A percentile compares a stretch with the other conserved stretches of the same genome.
Conservation (phyloP, 1,284 basidiomycete species). For the Ceratobasidium sp. region DNA sequence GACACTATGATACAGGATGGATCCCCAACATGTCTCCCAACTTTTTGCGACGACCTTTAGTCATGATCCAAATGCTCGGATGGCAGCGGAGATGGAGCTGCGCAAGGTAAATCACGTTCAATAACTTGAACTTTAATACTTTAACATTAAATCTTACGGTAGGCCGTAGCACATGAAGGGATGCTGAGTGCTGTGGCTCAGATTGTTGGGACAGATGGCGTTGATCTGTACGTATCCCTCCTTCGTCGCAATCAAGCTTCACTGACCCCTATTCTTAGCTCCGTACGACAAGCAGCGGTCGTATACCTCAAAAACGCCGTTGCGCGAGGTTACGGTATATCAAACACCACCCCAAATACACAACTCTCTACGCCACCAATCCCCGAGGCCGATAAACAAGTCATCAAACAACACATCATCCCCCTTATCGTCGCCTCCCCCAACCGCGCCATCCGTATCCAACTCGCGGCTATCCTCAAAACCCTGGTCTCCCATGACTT, state of each 20-base stretch:
- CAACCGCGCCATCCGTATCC: conserved; percentile 76
- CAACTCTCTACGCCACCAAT: conserved; percentile 70
- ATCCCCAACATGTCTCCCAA: conserved; percentile 78
- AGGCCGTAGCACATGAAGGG: conserved; percentile 84
- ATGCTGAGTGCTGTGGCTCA: conserved; percentile 82
- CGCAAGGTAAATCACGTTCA: conserved; percentile 69
- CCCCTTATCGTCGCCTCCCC: conserved; percentile 76
- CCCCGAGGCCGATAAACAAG: conserved; percentile 73
- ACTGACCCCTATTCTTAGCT: conserved; percentile 59
- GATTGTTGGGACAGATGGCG: conserved; percentile 80
- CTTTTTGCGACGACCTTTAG: conserved; percentile 84
- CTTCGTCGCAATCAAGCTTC: not conserved
- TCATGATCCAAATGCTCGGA: conserved; percentile 87
- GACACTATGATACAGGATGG: conserved; percentile 64
- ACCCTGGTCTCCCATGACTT: conserved; percentile 79
- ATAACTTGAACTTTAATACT: conserved; percentile 31
- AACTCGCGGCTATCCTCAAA: conserved; percentile 79
- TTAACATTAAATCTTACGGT: conserved; percentile 25
- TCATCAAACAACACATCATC: conserved; percentile 75
- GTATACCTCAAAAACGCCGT: conserved; percentile 91
- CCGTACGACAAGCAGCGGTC: conserved; percentile 81
- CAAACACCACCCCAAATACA: conserved; percentile 59
- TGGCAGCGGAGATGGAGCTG: conserved; percentile 84
- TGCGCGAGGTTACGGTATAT: conserved; percentile 65
- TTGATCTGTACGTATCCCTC: conserved; percentile 75